Evolutionary conservation across 2,329 filamentous ascomycete genomes (phyloP).

Genomic region (Aspergillus sp.): DNA sequence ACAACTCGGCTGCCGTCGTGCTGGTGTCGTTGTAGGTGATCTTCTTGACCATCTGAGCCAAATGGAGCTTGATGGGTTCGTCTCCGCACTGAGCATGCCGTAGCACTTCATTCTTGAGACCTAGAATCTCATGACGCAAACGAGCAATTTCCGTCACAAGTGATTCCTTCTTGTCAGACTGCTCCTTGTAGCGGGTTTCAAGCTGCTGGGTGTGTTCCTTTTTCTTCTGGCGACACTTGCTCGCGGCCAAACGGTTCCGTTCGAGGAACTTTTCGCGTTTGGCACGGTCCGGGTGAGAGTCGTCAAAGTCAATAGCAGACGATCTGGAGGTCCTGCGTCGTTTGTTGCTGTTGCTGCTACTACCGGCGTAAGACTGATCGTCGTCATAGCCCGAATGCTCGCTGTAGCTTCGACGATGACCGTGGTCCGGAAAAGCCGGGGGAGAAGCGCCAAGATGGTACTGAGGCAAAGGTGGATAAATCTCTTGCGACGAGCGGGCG

Average conservation of each 20-base stretch:
- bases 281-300: slow-evolving; percentile 23
- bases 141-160: slow-evolving; percentile 28
- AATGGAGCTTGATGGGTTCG: slow-evolving; percentile 30
- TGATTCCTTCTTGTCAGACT: slow-evolving; percentile 26
- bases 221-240: slow-evolving; percentile 58
- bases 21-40: slow-evolving; percentile 23
- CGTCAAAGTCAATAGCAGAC: slow-evolving; percentile 14
- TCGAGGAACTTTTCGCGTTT: slow-evolving; percentile 50
- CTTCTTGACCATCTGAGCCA: slow-evolving; percentile 33
- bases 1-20: slow-evolving; percentile 5
- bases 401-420: slow-evolving; percentile 4
- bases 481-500: background rate
- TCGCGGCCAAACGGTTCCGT: slow-evolving; percentile 53
- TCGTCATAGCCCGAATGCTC: slow-evolving; percentile 13
- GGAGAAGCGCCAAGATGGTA: slow-evolving; percentile 3
- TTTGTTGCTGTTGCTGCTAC: slow-evolving; percentile 12
- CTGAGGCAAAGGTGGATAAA: slow-evolving; percentile 4
- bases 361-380: background rate
- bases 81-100: slow-evolving; percentile 35
- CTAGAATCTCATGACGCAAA: slow-evolving; percentile 31
- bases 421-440: background rate
- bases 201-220: slow-evolving; percentile 51
- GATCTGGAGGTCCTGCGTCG: slow-evolving; percentile 14
- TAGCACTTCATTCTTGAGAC: slow-evolving; percentile 35
- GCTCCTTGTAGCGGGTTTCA: slow-evolving; percentile 35